phyloP scores from a whole-genome alignment of 192 early-diverging fungal species.

The Pilaira anomala region DNA sequence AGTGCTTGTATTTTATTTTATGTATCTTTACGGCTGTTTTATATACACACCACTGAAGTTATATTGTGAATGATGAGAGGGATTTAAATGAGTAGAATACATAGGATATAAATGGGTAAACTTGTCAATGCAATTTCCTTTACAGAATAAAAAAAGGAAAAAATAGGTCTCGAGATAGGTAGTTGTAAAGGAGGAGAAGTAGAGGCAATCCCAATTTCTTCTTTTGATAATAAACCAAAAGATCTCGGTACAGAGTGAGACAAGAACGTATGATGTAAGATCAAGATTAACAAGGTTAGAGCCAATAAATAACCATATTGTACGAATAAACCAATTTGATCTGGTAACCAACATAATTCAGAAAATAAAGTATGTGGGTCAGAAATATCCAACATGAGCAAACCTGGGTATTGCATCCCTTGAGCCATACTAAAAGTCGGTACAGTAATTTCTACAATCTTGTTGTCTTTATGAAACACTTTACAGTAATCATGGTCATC shows the following conservation, averaged over 20 bases:
- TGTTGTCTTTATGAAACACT: slow-evolving; percentile 38
- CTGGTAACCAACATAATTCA: slow-evolving; percentile 58
- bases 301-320: slow-evolving; percentile 21
- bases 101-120: no score
- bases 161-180: not conserved
- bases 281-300: slow-evolving; percentile 5
- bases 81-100: no score
- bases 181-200: no score
- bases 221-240: not conserved
- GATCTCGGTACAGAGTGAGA: not conserved
- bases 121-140: not conserved
- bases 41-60: no score
- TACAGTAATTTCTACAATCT: slow-evolving; percentile 39
- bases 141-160: not conserved
- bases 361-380: slow-evolving; percentile 1
- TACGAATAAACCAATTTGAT: slow-evolving; percentile 63
- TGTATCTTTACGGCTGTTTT: no score
- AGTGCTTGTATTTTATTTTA: no score
- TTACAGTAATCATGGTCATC: slow-evolving; percentile 95
- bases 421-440: slow-evolving; percentile 63
- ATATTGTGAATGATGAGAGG: no score
- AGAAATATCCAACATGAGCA: slow-evolving; percentile 50
- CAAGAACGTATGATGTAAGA: not conserved
- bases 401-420: slow-evolving; percentile 53
- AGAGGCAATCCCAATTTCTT: not conserved